These are phyloP conservation scores for Xylaria venustula DNA, from an alignment of 495 filamentous ascomycete genomes.

Conservation along the genomic window DNA sequence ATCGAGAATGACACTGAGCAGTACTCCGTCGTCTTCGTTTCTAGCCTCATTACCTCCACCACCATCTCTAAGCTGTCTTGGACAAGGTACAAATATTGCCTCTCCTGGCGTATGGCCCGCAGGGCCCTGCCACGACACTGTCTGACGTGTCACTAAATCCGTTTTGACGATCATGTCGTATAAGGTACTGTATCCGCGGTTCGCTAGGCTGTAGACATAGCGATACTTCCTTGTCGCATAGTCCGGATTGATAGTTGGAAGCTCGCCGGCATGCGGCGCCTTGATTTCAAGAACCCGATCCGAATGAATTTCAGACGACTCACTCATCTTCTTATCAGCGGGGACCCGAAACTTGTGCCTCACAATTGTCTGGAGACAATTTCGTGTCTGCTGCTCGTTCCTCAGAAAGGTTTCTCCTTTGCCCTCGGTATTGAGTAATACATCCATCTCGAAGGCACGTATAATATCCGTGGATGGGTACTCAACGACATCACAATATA, in stretches of 20 bases:
- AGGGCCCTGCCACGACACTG: slow-evolving; percentile 50
- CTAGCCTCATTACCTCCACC: slow-evolving; percentile 24
- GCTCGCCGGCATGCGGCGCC: slow-evolving; percentile 49
- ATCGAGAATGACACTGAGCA: slow-evolving; percentile 72
- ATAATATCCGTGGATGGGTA: slow-evolving; percentile 58
- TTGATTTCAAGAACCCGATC: slow-evolving; percentile 36
- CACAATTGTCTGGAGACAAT: slow-evolving; percentile 33
- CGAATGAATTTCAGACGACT: background rate
- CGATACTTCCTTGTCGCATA: slow-evolving; percentile 55
- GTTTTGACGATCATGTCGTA: slow-evolving; percentile 69
- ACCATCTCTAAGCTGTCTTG: slow-evolving; percentile 18
- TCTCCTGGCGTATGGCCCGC: slow-evolving; percentile 71
- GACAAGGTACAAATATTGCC: slow-evolving; percentile 66
- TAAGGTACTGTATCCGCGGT: slow-evolving; percentile 58
- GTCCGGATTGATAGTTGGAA: slow-evolving; percentile 66
- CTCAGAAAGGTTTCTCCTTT: slow-evolving; percentile 25
- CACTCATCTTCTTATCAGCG: background rate
- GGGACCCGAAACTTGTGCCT: slow-evolving; percentile 52
- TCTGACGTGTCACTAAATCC: slow-evolving; percentile 54
- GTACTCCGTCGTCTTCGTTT: slow-evolving; percentile 71
- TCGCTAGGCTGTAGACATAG: slow-evolving; percentile 62
- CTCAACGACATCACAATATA: slow-evolving; percentile 57
- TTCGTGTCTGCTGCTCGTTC: slow-evolving; percentile 31
- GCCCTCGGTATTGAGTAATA: slow-evolving; percentile 45
- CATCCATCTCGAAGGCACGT: slow-evolving; percentile 57